Percentiles rank a stretch among this genome's conserved stretches.
phyloP scores from a whole-genome alignment of 208 protist species.

The Acanthamoeba quina region DNA sequence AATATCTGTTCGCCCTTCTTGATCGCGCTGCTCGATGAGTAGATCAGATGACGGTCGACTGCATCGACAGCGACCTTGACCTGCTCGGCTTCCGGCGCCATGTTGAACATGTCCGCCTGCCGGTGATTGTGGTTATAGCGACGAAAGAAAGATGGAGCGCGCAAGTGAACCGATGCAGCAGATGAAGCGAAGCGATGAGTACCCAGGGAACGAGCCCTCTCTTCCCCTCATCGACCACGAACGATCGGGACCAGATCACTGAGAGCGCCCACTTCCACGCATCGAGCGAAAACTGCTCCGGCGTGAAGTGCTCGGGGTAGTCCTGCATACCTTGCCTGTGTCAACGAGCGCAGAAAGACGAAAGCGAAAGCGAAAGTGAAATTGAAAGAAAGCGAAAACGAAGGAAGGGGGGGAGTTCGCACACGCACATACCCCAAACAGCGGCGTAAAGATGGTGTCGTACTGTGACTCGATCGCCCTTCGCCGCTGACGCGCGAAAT shows the following conservation, averaged over 20 bases:
- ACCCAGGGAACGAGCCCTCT: not conserved
- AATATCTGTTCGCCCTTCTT: not conserved
- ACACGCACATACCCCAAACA: not conserved
- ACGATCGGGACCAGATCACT: not conserved
- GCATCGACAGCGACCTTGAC: not conserved
- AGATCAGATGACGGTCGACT: not conserved
- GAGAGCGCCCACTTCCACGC: not conserved
- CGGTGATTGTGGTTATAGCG: too few species aligned
- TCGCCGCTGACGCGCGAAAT: not conserved
- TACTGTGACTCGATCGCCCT: not conserved
- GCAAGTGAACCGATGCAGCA: not conserved
- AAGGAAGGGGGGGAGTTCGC: not conserved
- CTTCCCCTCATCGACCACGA: not conserved
- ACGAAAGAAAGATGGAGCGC: too few species aligned
- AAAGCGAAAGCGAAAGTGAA: not conserved
- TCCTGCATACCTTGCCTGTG: not conserved
- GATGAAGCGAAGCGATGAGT: not conserved
- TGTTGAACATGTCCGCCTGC: slow-evolving; percentile 24
- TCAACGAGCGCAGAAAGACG: not conserved
- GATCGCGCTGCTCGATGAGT: not conserved
- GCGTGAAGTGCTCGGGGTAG: not conserved
- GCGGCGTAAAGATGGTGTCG: not conserved
- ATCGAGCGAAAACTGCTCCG: not conserved
- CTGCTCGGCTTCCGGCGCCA: not conserved
- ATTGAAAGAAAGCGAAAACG: not conserved